Evolutionary conservation across 352 stramenopile species (phyloP), one percentile per base, ranked within the genome.

Genomic region (Saprolegnia parasitica): DNA sequence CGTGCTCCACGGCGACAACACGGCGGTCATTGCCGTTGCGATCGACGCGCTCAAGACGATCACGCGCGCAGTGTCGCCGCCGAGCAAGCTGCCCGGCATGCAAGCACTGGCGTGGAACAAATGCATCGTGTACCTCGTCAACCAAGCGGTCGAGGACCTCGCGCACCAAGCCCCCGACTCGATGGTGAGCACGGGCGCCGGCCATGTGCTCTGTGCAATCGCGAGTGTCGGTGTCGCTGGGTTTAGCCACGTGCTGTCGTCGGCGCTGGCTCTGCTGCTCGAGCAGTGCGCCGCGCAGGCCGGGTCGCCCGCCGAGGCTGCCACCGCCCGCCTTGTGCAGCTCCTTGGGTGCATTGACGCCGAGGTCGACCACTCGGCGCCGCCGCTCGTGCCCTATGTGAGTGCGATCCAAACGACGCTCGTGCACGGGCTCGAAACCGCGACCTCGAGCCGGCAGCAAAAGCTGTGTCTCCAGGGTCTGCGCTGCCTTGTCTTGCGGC

Each of bases 1-100:
- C 73, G 83, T 95, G 23, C 74, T 91, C 23, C 89, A 95, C 67
- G 87, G 87, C 46, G 87, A 93, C 56, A 90, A 92, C 68, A 86
- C 91, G 56, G 81, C 90, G 39, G 81, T 93, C 24, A 95, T 93
- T 21, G 73, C 75, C 5, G 76, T 81, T 35, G 81, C 85, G 57
- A 77, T 81, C 37, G 74, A 72, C 20, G 84, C 83, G 20, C 89
- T 95, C 65, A 32, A 37, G 16, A 52, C 56, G 18, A 40, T 65
- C 40, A 37, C 56, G 18, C 32, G n/a, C 21, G 56, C 56, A 5
- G 56, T 65, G 6, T 47, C 56, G 3, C 56, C 56, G 39, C 56
- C 56, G 23, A 65, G 56, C 56, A 52, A 49, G 40, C 56, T 65
- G 9, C 56, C 56, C 18, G 56, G 56, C 37, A 65, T 65, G 56